Percentiles rank a stretch among this genome's conserved stretches.
phyloP scores from a whole-genome alignment of 495 filamentous ascomycete species.

The Tuber indicum region DNA sequence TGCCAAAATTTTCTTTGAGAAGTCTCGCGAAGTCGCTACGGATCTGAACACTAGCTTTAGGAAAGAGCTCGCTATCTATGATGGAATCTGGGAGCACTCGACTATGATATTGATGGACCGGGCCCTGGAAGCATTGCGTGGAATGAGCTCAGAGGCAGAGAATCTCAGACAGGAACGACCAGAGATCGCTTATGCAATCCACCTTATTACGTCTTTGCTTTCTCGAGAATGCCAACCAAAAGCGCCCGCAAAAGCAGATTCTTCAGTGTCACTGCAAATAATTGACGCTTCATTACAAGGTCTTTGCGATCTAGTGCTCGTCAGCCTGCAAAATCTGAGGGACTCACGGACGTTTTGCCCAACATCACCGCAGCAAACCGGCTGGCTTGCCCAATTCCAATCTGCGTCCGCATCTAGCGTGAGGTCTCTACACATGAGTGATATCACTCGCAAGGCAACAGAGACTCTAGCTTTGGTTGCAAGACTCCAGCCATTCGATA shows the following conservation, averaged over 20 bases:
- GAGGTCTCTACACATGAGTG: constrained; percentile 53
- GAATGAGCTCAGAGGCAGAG: constrained; percentile 47
- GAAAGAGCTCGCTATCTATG: constrained; percentile 15
- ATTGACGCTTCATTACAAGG: constrained; percentile 56
- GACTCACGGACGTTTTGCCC: constrained; percentile 48
- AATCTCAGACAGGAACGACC: constrained; percentile 29
- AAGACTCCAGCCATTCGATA: constrained; percentile 47
- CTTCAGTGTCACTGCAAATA: constrained; percentile 15
- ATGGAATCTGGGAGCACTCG: constrained; percentile 29
- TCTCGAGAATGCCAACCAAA: background rate
- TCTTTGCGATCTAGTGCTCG: constrained; percentile 60
- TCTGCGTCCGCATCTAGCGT: constrained; percentile 52
- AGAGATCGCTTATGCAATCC: constrained; percentile 33
- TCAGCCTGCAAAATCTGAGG: constrained; percentile 65
- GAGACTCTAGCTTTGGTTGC: constrained; percentile 50
- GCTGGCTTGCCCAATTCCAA: constrained; percentile 60
- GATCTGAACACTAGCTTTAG: constrained; percentile 20
- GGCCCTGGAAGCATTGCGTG: constrained; percentile 45
- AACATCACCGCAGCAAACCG: constrained; percentile 52
- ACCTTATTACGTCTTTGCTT: constrained; percentile 31
- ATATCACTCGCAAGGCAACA: constrained; percentile 52
- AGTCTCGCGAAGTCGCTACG: constrained; percentile 15
- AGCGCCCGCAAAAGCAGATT: background rate
- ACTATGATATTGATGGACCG: constrained; percentile 45
- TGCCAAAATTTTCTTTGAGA: constrained; percentile 11